phyloP scores from a whole-genome alignment of 139 green algal species.

The Coccomyxa sp. region DNA sequence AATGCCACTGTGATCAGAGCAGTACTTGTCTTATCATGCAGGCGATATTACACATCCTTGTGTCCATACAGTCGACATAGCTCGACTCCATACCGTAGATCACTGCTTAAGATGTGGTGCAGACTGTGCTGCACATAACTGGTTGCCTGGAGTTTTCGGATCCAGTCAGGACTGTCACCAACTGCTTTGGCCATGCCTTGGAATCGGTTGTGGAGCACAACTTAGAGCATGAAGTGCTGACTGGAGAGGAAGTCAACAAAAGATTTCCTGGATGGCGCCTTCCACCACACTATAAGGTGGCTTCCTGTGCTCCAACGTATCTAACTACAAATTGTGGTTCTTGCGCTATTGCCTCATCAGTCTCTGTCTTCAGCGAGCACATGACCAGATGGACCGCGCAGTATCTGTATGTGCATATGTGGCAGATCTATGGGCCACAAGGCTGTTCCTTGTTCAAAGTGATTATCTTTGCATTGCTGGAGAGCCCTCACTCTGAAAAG shows the following conservation, averaged over 20 bases:
- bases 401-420: no score
- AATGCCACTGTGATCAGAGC: background rate
- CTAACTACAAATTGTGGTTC: no score
- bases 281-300: conserved; percentile 24
- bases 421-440: no score
- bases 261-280: conserved; percentile 52
- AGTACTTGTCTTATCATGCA: no score
- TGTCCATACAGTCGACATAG: background rate
- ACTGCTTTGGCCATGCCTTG: conserved; percentile 32
- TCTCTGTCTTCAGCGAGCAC: no score
- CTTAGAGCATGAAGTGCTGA: conserved; percentile 58
- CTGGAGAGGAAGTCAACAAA: conserved; percentile 29
- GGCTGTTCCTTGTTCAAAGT: no score
- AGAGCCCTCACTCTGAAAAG: no score
- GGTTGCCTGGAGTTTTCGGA: conserved; percentile 25
- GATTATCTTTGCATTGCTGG: no score
- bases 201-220: conserved; percentile 18
- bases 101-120: background rate
- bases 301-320: no score
- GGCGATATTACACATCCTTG: no score
- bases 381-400: no score
- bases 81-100: background rate
- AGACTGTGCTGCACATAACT: conserved; percentile 33
- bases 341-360: no score
- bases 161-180: background rate